Conservation (phyloP, 306 rosid species). For the Acacia acuminata region DNA sequence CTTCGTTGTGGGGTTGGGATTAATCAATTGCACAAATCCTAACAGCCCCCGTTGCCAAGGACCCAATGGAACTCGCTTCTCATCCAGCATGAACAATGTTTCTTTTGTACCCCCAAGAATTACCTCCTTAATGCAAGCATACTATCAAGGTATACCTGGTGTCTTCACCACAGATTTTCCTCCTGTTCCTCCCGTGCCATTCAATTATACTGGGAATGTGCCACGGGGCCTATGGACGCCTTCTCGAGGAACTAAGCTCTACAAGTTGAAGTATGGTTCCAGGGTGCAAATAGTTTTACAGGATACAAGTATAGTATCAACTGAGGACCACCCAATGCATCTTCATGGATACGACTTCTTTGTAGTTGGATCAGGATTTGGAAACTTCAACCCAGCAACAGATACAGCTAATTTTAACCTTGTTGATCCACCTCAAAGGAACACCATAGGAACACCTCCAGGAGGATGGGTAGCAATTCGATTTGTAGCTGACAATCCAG, state of each 20-base stretch:
- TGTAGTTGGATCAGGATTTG: slow-evolving; percentile 6
- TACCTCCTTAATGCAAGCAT: slow-evolving; percentile 7
- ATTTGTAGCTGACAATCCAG: slow-evolving; percentile 17
- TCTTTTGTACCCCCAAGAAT: slow-evolving; percentile 47
- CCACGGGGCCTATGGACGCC: slow-evolving; percentile 13
- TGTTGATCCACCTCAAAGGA: slow-evolving; percentile 13
- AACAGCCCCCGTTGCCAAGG: slow-evolving; percentile 71
- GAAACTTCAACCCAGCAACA: slow-evolving; percentile 6
- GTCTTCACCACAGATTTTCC: slow-evolving; percentile 9
- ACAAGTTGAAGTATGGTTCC: slow-evolving; percentile 2
- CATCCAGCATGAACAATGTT: slow-evolving; percentile 12
- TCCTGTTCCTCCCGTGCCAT: not conserved
- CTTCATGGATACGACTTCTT: slow-evolving; percentile 6
- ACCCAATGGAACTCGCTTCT: slow-evolving; percentile 53
- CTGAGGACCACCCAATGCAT: slow-evolving; percentile 14
- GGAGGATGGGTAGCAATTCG: slow-evolving; percentile 26
- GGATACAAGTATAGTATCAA: slow-evolving; percentile 10
- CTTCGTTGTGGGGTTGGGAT: not conserved
- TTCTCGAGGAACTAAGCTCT: slow-evolving; percentile 8
- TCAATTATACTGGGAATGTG: slow-evolving; percentile 12
- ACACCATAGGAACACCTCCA: slow-evolving; percentile 14
- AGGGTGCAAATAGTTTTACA: not conserved
- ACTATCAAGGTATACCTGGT: not conserved
- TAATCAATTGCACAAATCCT: slow-evolving; percentile 15
- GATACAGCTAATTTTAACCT: slow-evolving; percentile 10